These are phyloP conservation scores for Talaromyces sp. DNA, from an alignment of 2,329 filamentous ascomycete species.

Conservation along the genomic window DNA sequence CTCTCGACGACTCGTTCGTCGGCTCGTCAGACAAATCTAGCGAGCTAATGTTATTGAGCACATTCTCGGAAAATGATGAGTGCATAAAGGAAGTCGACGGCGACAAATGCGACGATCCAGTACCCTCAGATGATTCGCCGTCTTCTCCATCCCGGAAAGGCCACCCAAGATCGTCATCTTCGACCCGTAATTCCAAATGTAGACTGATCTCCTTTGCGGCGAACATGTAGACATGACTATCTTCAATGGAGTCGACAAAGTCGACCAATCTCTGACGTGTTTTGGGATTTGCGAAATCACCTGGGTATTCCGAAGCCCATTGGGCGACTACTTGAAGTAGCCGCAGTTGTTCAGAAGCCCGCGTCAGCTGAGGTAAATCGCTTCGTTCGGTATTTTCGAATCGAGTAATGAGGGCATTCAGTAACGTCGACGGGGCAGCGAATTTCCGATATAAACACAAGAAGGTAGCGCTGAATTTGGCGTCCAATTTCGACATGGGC, in stretches of 20 bases:
- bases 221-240: slow-evolving; percentile 75
- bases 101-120: slow-evolving; percentile 42
- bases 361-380: slow-evolving; percentile 68
- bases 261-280: slow-evolving; percentile 69
- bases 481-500: slow-evolving; percentile 79
- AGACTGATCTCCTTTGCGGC: slow-evolving; percentile 80
- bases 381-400: slow-evolving; percentile 71
- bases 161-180: slow-evolving; percentile 93
- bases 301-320: slow-evolving; percentile 87
- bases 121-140: slow-evolving; percentile 30
- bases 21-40: slow-evolving; percentile 40
- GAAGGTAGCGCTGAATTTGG: slow-evolving; percentile 84
- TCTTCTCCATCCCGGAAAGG: slow-evolving; percentile 70
- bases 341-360: slow-evolving; percentile 75
- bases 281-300: slow-evolving; percentile 78
- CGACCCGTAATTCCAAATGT: slow-evolving; percentile 69
- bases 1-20: slow-evolving; percentile 35
- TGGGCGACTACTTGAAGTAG: slow-evolving; percentile 79
- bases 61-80: slow-evolving; percentile 30
- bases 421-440: slow-evolving; percentile 71
- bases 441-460: slow-evolving; percentile 93
- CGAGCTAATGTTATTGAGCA: slow-evolving; percentile 37
- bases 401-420: slow-evolving; percentile 62
- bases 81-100: slow-evolving; percentile 32
- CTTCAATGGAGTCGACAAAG: slow-evolving; percentile 71